These are phyloP conservation scores for Citrus cavaleriei DNA, from an alignment of 345 rosid genomes.

Conservation along the genomic window DNA sequence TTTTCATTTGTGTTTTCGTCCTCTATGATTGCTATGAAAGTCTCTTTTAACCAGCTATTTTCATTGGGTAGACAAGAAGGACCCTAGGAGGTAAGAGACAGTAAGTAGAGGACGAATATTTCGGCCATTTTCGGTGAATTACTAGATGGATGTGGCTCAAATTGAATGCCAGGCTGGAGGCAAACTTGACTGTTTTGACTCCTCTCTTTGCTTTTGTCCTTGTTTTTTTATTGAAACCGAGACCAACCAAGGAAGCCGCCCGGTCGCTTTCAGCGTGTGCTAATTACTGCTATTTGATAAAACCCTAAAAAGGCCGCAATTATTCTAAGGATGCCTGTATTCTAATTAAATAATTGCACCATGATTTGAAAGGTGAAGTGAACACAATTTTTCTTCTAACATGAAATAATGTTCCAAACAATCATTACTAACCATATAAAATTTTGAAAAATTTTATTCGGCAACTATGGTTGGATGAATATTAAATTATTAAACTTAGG, in stretches of 20 bases:
- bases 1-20: too few species aligned
- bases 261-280: slow-evolving; percentile 20
- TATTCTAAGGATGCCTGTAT: background rate
- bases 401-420: background rate
- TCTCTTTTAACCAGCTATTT: background rate
- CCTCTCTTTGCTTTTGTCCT: background rate
- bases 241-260: slow-evolving; percentile 3
- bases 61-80: background rate
- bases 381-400: background rate
- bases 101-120: background rate
- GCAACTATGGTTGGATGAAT: background rate
- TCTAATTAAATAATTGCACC: background rate
- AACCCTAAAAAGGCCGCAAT: background rate
- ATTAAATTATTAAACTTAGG: background rate
- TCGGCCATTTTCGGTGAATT: background rate
- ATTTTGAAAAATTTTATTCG: too few species aligned
- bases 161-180: slow-evolving; percentile 19
- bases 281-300: too few species aligned
- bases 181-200: slow-evolving; percentile 11
- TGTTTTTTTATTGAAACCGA: background rate
- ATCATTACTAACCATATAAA: background rate
- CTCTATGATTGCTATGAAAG: background rate
- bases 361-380: background rate
- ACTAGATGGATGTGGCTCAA: background rate
- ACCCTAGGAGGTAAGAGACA: background rate